These are phyloP conservation scores for Aureobasidium pullulans DNA, from an alignment of 2,329 filamentous ascomycete species.

Conservation along the genomic window DNA sequence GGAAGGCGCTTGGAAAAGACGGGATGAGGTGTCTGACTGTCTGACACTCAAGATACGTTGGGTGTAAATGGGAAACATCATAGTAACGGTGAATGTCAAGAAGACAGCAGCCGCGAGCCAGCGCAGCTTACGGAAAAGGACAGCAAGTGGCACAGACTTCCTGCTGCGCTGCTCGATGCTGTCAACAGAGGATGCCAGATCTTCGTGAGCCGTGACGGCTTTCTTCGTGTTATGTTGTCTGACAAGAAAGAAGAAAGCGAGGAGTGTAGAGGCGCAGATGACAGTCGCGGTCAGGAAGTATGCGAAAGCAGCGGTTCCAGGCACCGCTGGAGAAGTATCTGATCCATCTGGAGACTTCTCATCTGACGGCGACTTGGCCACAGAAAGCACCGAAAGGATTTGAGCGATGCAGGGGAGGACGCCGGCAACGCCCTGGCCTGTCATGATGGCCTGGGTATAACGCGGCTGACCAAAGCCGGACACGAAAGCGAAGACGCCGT, in stretches of 20 bases:
- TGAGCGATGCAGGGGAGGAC: slow-evolving; percentile 84
- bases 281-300: slow-evolving; percentile 85
- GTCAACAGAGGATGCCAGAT: slow-evolving; percentile 6
- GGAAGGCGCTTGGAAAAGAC: slow-evolving; percentile 61
- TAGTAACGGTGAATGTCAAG: slow-evolving; percentile 73
- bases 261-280: slow-evolving; percentile 62
- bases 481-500: slow-evolving; percentile 88
- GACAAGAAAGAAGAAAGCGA: slow-evolving; percentile 68
- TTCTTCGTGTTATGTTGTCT: slow-evolving; percentile 39
- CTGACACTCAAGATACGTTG: slow-evolving; percentile 38
- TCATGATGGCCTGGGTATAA: slow-evolving; percentile 96
- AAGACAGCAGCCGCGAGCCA: slow-evolving; percentile 73
- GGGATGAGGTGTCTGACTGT: slow-evolving; percentile 37
- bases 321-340: slow-evolving; percentile 32
- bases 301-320: slow-evolving; percentile 68
- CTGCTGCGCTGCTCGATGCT: slow-evolving; percentile 30
- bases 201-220: slow-evolving; percentile 17
- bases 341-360: slow-evolving; percentile 32
- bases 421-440: slow-evolving; percentile 84
- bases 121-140: slow-evolving; percentile 68
- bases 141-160: slow-evolving; percentile 51
- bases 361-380: slow-evolving; percentile 26
- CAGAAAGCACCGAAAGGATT: slow-evolving; percentile 70
- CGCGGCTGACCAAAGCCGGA: slow-evolving; percentile 75
- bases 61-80: slow-evolving; percentile 95